These are phyloP conservation scores for Verticillium nonalfalfae DNA, from an alignment of 2,329 filamentous ascomycete genomes.

Conservation along the genomic window DNA sequence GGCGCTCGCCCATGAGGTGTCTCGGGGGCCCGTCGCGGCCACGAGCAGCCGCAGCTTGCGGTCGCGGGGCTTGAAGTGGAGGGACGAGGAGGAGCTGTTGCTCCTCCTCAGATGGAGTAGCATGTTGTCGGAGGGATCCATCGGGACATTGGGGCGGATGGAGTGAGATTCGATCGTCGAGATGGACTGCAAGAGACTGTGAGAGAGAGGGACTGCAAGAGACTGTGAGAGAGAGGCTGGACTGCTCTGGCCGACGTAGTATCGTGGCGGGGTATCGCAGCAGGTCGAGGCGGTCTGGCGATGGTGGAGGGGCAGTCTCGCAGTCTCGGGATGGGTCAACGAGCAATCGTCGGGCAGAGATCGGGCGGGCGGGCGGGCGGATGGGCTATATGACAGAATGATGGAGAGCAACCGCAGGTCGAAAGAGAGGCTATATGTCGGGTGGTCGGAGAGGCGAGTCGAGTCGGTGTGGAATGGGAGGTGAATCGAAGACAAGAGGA, in stretches of 20 bases:
- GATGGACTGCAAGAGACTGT: neutral
- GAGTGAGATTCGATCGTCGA: neutral
- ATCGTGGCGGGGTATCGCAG: neutral
- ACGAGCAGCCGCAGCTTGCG: constrained; percentile 56
- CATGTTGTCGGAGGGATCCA: constrained; percentile 3
- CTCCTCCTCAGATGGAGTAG: constrained; percentile 3
- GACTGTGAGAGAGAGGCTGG: no score
- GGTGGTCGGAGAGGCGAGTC: neutral
- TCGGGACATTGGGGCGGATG: neutral
- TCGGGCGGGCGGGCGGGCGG: neutral
- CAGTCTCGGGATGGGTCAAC: no score
- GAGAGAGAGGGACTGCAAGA: no score
- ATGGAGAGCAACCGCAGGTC: neutral
- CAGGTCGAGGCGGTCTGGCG: neutral
- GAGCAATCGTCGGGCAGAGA: neutral
- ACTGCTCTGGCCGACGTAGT: neutral
- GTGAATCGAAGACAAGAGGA: neutral
- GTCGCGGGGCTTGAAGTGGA: constrained; percentile 26
- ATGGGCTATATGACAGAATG: neutral
- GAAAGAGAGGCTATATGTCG: neutral
- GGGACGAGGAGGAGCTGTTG: constrained; percentile 26
- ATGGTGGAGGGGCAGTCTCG: neutral
- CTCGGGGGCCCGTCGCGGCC: constrained; percentile 57
- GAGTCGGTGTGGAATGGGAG: neutral
- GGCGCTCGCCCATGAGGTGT: constrained; percentile 59